These are phyloP conservation scores for Tritrichomonas musculus DNA, from an alignment of 208 protist species.

Conservation along the genomic window DNA sequence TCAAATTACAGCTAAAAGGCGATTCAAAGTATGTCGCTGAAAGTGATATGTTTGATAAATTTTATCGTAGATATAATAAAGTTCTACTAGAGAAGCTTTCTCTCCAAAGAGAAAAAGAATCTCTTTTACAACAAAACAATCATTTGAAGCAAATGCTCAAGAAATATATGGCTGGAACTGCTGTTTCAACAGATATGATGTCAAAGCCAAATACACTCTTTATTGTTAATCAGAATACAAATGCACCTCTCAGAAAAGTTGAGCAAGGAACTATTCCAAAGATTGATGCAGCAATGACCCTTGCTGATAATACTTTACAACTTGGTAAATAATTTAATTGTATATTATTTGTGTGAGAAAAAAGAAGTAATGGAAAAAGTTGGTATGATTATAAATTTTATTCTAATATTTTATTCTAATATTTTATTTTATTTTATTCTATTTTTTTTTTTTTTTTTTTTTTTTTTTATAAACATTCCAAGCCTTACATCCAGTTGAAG, in stretches of 20 bases:
- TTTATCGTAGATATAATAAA: conserved; percentile 1
- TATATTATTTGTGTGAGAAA: too few relatives aligned
- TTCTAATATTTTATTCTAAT: neutral
- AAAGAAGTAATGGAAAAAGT: too few relatives aligned
- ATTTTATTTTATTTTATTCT: neutral
- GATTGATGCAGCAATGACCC: neutral
- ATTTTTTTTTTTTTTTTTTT: neutral
- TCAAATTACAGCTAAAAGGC: neutral
- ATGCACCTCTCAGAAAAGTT: neutral
- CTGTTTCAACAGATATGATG: neutral
- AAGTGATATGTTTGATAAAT: conserved; percentile 17
- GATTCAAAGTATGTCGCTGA: conserved; percentile 30
- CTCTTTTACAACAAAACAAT: neutral
- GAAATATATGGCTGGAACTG: conserved; percentile 26
- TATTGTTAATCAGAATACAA: conserved; percentile 8
- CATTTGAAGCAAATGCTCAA: neutral
- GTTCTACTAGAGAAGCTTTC: neutral
- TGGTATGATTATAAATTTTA: neutral
- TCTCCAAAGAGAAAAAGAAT: neutral
- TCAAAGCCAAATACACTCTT: neutral
- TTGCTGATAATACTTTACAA: neutral
- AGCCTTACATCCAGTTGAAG: too few relatives aligned
- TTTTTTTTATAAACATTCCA: too few relatives aligned
- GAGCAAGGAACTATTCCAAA: neutral
- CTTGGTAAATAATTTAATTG: too few relatives aligned